Evolutionary conservation across 768 basidiomycete species (phyloP).

Genomic region (Amanita rimosa): DNA sequence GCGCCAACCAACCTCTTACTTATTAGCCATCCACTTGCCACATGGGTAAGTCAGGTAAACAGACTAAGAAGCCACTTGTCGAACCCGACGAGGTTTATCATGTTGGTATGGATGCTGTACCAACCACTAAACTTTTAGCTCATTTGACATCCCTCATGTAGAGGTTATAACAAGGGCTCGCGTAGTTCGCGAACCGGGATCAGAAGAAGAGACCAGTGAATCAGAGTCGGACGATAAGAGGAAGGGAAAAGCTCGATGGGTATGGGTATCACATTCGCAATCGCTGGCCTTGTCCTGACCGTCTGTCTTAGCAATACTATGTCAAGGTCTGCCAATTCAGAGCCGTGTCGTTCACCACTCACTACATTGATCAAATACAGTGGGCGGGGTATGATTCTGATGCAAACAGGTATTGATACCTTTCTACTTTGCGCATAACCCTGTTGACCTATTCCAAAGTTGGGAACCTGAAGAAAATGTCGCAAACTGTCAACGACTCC

Average conservation of each 20-base stretch:
- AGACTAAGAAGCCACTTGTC: background rate
- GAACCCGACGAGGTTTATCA: slow-evolving; percentile 27
- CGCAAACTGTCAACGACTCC: slow-evolving; percentile 40
- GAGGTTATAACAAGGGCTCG: slow-evolving; percentile 55
- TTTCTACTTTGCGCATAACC: background rate
- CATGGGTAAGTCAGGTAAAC: slow-evolving; percentile 5
- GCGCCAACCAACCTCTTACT: background rate
- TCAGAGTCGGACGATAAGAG: slow-evolving; percentile 10
- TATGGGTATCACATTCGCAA: slow-evolving; percentile 9
- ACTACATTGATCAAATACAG: slow-evolving; percentile 14
- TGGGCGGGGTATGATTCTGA: slow-evolving; percentile 56
- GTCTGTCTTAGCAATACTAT: slow-evolving; percentile 36
- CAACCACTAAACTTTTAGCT: background rate
- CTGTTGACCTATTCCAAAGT: slow-evolving; percentile 22
- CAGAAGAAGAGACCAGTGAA: slow-evolving; percentile 9
- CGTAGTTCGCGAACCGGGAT: slow-evolving; percentile 20
- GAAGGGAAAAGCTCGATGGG: slow-evolving; percentile 33
- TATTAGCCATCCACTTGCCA: background rate
- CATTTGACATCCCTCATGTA: slow-evolving; percentile 12
- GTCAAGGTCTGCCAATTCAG: slow-evolving; percentile 41
- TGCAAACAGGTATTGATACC: slow-evolving; percentile 37
- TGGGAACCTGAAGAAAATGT: slow-evolving; percentile 65
- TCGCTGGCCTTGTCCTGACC: background rate
- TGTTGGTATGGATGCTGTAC: slow-evolving; percentile 26
- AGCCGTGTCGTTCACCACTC: background rate